A percentile compares a stretch with the other conserved stretches of the same genome.
phyloP scores from a whole-genome alignment of 2,329 filamentous ascomycete species.

The Epichloe glyceriae region DNA sequence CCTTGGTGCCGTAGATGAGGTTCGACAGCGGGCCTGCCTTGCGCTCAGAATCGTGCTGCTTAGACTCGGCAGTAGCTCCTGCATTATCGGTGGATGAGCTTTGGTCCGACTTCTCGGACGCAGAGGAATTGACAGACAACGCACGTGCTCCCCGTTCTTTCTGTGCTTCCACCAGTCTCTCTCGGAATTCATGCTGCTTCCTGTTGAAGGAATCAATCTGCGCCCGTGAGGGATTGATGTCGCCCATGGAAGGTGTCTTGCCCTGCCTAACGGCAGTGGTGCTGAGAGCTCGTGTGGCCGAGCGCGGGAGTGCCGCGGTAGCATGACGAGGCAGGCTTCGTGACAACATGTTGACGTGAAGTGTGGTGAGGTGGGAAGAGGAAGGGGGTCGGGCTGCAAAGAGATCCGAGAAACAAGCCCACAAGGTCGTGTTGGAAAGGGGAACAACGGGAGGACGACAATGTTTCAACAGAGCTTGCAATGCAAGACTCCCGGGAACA shows the following conservation, averaged over 20 bases:
- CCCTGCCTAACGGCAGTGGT: conserved; percentile 32
- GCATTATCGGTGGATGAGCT: conserved; percentile 22
- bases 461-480: not conserved
- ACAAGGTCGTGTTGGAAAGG: not conserved
- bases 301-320: conserved; percentile 31
- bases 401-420: not conserved
- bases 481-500: not conserved
- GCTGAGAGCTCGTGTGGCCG: conserved; percentile 42
- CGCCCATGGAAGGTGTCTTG: conserved; percentile 65
- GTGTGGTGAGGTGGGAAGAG: not conserved
- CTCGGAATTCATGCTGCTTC: conserved; percentile 78
- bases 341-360: conserved; percentile 7
- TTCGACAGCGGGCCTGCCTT: conserved; percentile 65
- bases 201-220: conserved; percentile 64
- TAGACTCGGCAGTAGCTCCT: conserved; percentile 39
- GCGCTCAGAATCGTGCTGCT: conserved; percentile 44
- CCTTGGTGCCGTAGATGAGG: conserved; percentile 93
- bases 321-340: conserved; percentile 26
- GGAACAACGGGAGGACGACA: not conserved
- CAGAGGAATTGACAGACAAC: conserved; percentile 30
- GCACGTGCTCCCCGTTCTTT: conserved; percentile 80
- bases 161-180: conserved; percentile 62
- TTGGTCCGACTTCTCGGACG: conserved; percentile 27
- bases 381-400: conserved; percentile 6
- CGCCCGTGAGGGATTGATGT: conserved; percentile 56